These are phyloP conservation scores for Ustilaginoidea virens DNA, from an alignment of 2,329 filamentous ascomycete genomes.

Conservation along the genomic window DNA sequence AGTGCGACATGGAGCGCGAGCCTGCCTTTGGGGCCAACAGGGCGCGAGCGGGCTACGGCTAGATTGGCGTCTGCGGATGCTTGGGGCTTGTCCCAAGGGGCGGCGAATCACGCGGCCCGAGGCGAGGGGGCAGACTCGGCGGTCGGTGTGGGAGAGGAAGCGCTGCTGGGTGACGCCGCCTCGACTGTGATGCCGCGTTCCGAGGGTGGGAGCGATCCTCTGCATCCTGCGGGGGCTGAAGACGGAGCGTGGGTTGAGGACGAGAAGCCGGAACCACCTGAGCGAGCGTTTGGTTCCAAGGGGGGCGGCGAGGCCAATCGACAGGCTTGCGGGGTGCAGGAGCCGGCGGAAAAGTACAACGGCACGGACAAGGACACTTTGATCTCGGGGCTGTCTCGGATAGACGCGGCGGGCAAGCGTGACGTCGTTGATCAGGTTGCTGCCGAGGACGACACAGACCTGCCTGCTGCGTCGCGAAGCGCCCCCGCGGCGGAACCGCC, in stretches of 20 bases:
- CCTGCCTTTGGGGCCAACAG: slow-evolving; percentile 15
- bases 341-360: slow-evolving; percentile 35
- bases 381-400: neutral
- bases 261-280: slow-evolving; percentile 5
- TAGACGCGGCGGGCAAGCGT: neutral
- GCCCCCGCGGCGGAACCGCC: too few relatives aligned
- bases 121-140: slow-evolving; percentile 15
- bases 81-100: slow-evolving; percentile 8
- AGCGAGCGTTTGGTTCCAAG: slow-evolving; percentile 7
- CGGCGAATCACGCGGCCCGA: slow-evolving; percentile 5
- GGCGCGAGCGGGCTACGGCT: slow-evolving; percentile 5
- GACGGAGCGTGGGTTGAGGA: too few relatives aligned
- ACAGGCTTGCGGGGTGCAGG: slow-evolving; percentile 30
- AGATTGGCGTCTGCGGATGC: slow-evolving; percentile 13
- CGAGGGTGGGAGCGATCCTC: neutral
- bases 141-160: slow-evolving; percentile 12
- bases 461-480: too few relatives aligned
- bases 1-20: slow-evolving; percentile 18
- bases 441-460: too few relatives aligned
- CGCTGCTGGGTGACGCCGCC: too few relatives aligned
- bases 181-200: neutral
- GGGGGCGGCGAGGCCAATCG: slow-evolving; percentile 6
- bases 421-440: neutral
- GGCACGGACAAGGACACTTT: slow-evolving; percentile 18
- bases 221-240: too few relatives aligned